A percentile compares a stretch with the other conserved stretches of the same genome.
These are phyloP conservation scores for Zizania latifolia DNA, from an alignment of 176 grass and related monocot genomes.

Conservation along the genomic window DNA sequence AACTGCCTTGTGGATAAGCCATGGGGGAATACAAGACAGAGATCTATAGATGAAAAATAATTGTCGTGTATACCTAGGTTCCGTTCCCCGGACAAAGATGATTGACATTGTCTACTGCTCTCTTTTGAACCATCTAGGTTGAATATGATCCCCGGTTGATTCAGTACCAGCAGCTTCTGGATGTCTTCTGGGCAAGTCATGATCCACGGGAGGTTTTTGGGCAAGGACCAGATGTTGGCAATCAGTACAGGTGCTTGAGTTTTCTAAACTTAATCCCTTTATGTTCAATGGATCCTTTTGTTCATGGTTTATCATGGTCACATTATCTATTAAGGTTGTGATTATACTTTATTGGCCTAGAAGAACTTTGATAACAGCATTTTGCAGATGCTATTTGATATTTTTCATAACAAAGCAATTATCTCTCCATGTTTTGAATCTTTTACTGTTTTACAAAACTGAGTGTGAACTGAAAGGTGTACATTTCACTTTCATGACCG, in stretches of 20 bases:
- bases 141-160: slow-evolving; percentile 75
- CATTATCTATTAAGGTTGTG: neutral
- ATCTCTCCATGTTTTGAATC: neutral
- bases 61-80: too few species aligned
- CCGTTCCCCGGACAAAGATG: too few species aligned
- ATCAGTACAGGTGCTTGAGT: slow-evolving; percentile 71
- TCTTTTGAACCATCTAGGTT: slow-evolving; percentile 37
- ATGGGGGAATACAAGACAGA: too few species aligned
- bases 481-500: neutral
- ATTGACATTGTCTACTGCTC: neutral
- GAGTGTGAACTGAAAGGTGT: neutral
- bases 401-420: neutral
- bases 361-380: neutral
- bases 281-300: neutral
- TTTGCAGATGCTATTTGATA: neutral
- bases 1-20: too few species aligned
- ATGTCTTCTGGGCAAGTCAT: slow-evolving; percentile 86
- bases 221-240: slow-evolving; percentile 95
- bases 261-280: neutral
- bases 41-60: too few species aligned
- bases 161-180: slow-evolving; percentile 80
- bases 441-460: neutral
- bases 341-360: neutral
- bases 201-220: slow-evolving; percentile 89
- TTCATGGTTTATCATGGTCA: neutral